Evolutionary conservation across 2,329 filamentous ascomycete genomes (phyloP).

Genomic region (Tolypocladium amazonense): DNA sequence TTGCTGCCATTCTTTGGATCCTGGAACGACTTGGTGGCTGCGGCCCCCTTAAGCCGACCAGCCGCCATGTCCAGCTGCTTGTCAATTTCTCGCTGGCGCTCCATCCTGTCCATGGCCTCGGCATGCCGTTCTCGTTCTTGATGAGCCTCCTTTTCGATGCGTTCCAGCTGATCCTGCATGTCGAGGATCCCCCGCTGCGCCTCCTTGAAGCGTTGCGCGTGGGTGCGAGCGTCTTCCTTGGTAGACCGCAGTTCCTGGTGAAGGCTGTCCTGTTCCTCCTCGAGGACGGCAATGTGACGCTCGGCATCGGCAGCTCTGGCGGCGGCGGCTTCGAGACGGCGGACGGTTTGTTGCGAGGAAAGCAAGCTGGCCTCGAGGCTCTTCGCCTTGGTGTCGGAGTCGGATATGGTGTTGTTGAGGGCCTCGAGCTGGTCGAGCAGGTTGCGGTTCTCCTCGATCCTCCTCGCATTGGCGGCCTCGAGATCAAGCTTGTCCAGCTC

Average conservation of each 20-base stretch:
- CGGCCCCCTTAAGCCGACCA: conserved; percentile 70
- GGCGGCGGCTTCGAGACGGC: conserved; percentile 63
- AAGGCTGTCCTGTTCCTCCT: conserved; percentile 68
- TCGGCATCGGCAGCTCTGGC: conserved; percentile 70
- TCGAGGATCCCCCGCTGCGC: conserved; percentile 70
- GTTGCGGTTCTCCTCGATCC: conserved; percentile 71
- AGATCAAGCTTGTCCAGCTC: conserved; percentile 64
- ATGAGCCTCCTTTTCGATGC: conserved; percentile 72
- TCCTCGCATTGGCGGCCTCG: conserved; percentile 65
- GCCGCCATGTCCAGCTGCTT: conserved; percentile 71
- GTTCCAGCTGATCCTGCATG: conserved; percentile 79
- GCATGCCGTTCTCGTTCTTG: conserved; percentile 73
- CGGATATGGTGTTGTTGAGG: conserved; percentile 66
- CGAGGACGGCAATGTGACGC: conserved; percentile 65
- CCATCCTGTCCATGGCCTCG: conserved; percentile 73
- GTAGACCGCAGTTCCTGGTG: conserved; percentile 57
- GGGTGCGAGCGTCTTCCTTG: conserved; percentile 65
- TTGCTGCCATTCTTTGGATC: conserved; percentile 48
- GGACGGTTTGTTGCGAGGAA: conserved; percentile 67
- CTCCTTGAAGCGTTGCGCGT: conserved; percentile 73
- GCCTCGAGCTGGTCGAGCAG: conserved; percentile 77
- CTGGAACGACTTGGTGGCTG: conserved; percentile 55
- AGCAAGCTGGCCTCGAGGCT: conserved; percentile 66
- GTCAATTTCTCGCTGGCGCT: conserved; percentile 72
- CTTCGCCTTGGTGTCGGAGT: conserved; percentile 72